phyloP scores from a whole-genome alignment of 2,329 filamentous ascomycete genomes.

The Clonostachys chloroleuca region DNA sequence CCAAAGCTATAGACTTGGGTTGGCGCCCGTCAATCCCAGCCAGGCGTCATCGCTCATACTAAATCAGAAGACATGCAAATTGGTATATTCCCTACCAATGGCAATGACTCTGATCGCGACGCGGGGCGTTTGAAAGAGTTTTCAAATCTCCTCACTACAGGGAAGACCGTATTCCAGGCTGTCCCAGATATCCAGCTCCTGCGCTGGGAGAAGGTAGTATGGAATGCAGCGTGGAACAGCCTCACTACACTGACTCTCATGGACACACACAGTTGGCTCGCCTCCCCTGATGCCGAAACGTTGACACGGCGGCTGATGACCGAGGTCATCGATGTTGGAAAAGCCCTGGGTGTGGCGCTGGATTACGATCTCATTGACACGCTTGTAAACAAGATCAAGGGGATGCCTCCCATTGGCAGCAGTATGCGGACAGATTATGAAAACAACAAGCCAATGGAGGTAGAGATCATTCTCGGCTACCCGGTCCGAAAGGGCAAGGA shows the following conservation, averaged over 20 bases:
- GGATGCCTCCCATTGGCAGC: constrained; percentile 32
- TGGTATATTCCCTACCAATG: constrained; percentile 41
- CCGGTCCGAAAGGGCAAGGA: constrained; percentile 60
- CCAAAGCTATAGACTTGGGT: constrained; percentile 39
- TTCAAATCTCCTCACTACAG: constrained; percentile 27
- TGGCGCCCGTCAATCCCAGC: constrained; percentile 42
- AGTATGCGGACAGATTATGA: constrained; percentile 71
- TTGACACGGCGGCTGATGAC: constrained; percentile 43
- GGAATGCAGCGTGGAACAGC: constrained; percentile 59
- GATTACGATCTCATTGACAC: constrained; percentile 39
- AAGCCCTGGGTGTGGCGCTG: constrained; percentile 43
- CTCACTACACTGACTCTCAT: constrained; percentile 50
- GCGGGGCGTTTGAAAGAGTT: constrained; percentile 31
- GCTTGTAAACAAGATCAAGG: constrained; percentile 30
- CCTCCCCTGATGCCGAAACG: constrained; percentile 35
- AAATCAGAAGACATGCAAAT: constrained; percentile 51
- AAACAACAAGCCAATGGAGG: constrained; percentile 58
- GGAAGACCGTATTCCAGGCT: constrained; percentile 38
- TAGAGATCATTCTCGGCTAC: constrained; percentile 70
- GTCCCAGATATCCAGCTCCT: constrained; percentile 49
- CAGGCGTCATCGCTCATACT: constrained; percentile 43
- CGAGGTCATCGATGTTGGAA: constrained; percentile 52
- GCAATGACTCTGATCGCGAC: constrained; percentile 19
- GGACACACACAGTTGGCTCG: constrained; percentile 46
- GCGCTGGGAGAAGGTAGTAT: constrained; percentile 56